Evolutionary conservation across 2,329 filamentous ascomycete genomes (phyloP).

Genomic region (Nakataea oryzae): DNA sequence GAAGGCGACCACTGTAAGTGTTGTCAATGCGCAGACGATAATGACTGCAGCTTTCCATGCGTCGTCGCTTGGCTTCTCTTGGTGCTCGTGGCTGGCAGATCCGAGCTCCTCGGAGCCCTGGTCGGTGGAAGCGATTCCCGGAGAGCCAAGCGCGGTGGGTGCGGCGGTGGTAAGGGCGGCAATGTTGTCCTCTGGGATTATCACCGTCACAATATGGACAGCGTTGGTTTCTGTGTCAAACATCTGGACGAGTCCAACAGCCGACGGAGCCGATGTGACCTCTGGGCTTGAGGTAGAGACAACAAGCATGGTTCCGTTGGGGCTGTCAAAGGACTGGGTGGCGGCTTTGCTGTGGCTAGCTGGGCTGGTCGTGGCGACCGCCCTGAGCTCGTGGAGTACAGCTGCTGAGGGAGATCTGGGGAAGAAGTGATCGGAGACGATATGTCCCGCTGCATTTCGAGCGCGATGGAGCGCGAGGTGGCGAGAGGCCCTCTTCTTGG

Average conservation of each 20-base stretch:
- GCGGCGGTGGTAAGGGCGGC: neutral
- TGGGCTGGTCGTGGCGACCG: neutral
- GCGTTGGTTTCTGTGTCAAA: neutral
- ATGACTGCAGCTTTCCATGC: constrained; percentile 2
- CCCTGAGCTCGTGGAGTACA: neutral
- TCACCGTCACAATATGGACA: neutral
- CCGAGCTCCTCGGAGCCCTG: neutral
- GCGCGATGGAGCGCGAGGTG: neutral
- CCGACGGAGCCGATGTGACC: neutral
- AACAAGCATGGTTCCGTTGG: neutral
- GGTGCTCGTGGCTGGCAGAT: neutral
- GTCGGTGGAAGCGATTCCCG: neutral
- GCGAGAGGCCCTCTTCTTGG: neutral
- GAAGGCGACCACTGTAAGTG: neutral
- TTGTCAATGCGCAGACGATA: neutral
- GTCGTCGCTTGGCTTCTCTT: neutral
- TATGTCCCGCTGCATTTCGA: no score
- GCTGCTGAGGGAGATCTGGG: neutral
- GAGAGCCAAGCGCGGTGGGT: neutral
- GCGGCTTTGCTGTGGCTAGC: neutral
- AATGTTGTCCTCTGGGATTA: neutral
- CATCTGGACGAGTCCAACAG: neutral
- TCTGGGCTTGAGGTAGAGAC: neutral
- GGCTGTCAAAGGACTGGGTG: neutral
- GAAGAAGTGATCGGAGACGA: neutral